A percentile compares a stretch with the other conserved stretches of the same genome.
Conservation (phyloP, 2,329 filamentous ascomycete genomes). For the Colletotrichum tabaci region DNA sequence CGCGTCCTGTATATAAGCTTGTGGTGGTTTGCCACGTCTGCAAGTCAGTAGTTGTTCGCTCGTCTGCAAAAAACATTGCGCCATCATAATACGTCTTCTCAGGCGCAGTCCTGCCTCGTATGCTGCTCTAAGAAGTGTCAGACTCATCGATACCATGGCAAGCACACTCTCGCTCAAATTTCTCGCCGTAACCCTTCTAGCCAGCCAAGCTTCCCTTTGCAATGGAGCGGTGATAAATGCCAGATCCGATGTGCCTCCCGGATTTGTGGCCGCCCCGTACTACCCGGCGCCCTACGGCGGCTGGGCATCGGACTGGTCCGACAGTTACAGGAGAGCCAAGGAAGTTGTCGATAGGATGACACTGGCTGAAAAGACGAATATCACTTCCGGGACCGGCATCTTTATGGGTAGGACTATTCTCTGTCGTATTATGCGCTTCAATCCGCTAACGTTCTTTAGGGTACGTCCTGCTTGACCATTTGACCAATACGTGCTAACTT, state of each 20-base stretch:
- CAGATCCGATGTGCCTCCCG: constrained; percentile 36
- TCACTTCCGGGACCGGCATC: constrained; percentile 79
- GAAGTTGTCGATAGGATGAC: constrained; percentile 82
- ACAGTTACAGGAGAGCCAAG: constrained; percentile 79
- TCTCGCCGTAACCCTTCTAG: constrained; percentile 33
- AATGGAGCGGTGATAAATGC: constrained; percentile 29
- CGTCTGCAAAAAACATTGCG: neutral
- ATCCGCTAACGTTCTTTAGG: constrained; percentile 42
- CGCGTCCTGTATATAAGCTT: constrained; percentile 6
- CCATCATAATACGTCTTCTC: neutral
- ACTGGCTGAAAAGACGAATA: constrained; percentile 84
- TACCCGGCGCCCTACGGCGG: constrained; percentile 82
- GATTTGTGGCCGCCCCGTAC: constrained; percentile 70
- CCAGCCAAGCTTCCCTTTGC: constrained; percentile 19
- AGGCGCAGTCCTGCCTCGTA: neutral
- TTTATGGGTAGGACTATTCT: constrained; percentile 71
- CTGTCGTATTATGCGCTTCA: neutral
- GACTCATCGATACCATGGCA: constrained; percentile 9
- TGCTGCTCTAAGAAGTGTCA: neutral
- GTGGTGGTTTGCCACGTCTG: neutral
- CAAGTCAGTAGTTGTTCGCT: neutral
- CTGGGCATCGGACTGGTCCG: constrained; percentile 77
- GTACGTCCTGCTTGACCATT: constrained; percentile 39
- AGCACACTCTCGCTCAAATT: constrained; percentile 23
- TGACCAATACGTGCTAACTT: constrained; percentile 15